These are phyloP conservation scores for Prunus yedoensis DNA, from an alignment of 331 rosid genomes.

Conservation along the genomic window DNA sequence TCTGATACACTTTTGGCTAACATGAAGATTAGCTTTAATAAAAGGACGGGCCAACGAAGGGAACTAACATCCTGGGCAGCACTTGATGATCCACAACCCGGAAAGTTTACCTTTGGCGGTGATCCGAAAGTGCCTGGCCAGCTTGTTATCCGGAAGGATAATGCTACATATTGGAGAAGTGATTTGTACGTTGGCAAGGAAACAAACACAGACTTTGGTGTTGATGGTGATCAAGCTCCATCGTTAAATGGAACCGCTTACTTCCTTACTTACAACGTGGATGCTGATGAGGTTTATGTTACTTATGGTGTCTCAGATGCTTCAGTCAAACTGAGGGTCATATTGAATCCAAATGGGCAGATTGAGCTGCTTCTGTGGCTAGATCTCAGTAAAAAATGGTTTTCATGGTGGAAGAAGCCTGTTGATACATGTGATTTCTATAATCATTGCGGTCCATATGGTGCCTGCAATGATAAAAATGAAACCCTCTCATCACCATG, in stretches of 20 bases:
- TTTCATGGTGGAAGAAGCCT: too few relatives aligned
- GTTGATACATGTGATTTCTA: too few relatives aligned
- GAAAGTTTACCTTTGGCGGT: conserved; percentile 8
- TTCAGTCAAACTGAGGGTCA: background rate
- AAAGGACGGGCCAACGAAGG: background rate
- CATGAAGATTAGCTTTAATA: conserved; percentile 10
- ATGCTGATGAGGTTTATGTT: background rate
- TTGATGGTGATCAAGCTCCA: background rate
- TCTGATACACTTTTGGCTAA: conserved; percentile 18
- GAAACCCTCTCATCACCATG: too few relatives aligned
- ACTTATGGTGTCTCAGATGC: background rate
- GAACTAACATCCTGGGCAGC: conserved; percentile 2
- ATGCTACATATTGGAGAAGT: background rate
- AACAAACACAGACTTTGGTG: background rate
- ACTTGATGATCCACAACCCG: background rate
- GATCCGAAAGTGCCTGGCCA: background rate
- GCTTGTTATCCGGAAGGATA: background rate
- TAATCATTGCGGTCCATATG: too few relatives aligned
- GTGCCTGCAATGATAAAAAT: too few relatives aligned
- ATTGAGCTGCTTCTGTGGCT: background rate
- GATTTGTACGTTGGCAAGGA: background rate
- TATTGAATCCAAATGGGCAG: background rate
- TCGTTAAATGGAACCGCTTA: background rate
- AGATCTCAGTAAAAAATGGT: too few relatives aligned
- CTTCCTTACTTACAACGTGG: background rate